phyloP scores from a whole-genome alignment of 2,329 filamentous ascomycete species.

The Ambrosiella beaveri region DNA sequence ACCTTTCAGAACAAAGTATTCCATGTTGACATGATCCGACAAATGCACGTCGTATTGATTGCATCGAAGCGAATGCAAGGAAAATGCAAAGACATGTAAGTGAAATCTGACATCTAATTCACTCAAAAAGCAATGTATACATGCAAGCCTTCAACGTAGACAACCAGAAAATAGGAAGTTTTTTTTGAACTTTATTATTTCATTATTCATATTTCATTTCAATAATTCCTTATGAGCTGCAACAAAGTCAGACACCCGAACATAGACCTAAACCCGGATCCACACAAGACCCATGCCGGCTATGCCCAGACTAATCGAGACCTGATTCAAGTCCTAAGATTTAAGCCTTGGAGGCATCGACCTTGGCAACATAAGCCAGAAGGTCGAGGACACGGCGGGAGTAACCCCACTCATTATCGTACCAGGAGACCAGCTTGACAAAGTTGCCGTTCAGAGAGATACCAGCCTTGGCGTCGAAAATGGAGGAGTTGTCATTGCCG shows the following conservation, averaged over 20 bases:
- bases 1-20: too few relatives aligned
- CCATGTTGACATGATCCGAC: too few relatives aligned
- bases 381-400: constrained; percentile 86
- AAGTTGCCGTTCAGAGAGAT: constrained; percentile 98
- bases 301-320: constrained; percentile 18
- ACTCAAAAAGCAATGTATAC: too few relatives aligned
- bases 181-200: constrained; percentile 10
- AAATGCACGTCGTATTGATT: too few relatives aligned
- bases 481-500: constrained; percentile 85
- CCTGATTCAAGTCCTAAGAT: background rate
- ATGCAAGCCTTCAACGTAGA: background rate
- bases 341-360: constrained; percentile 38
- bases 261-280: background rate
- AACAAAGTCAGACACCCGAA: background rate
- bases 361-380: constrained; percentile 60
- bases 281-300: background rate
- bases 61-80: too few relatives aligned
- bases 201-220: constrained; percentile 10
- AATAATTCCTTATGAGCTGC: background rate
- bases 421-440: constrained; percentile 96
- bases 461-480: constrained; percentile 98
- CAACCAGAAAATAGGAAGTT: background rate
- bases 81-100: too few relatives aligned
- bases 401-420: constrained; percentile 99
- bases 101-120: too few relatives aligned